Base-by-base conservation (phyloP, 495 filamentous ascomycete genomes). In the Platismatia glauca region DNA sequence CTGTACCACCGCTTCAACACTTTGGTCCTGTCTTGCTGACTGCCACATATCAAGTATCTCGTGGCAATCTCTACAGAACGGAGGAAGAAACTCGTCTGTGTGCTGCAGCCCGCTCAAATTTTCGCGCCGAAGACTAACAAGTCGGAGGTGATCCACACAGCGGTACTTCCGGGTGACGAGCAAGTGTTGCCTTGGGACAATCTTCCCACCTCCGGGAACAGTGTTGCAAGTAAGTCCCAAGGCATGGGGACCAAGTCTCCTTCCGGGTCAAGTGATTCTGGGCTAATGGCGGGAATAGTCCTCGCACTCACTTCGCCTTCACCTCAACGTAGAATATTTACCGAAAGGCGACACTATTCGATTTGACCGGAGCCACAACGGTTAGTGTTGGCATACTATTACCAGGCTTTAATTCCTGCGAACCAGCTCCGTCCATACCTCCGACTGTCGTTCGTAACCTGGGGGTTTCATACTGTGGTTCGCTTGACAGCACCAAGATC, bases 71-170 rank as follows among this genome's bases (percentile, higher is more conserved):
- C 37, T 33, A 15, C 50, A 5, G 3, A 33, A n/a, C 9, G 22
- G 9, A 7, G 12, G 34, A 27, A 55, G 50, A 31, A 6, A 44
- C 4, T 15, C 24, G 33, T 33, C n/a, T 41, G 11, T 61, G 27
- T 43, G 18, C 37, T 41, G 27, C 15, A 29, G 39, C 37, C 22
- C 18, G 44, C 56, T 27, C 41, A 33, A 59, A 34, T 59, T 41
- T 24, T 56, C 55, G 34, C 53, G 33, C 33, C 44, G 9, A 43
- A 46, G 27, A 37, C 22, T n/a, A 58, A 35, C 27, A 5, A 18
- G 18, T 29, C 34, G 44, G 41, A 41, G 62, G 39, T 58, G 29
- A 31, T 52, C 50, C 62, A 27, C 57, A 64, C 55, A 58, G 38
- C 41, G 18, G 31, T 59, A 29, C 55, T 38, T 43, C 59, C 27